These are phyloP conservation scores for Carex arenaria DNA, from an alignment of 202 grass and related monocot species.

Conservation along the genomic window DNA sequence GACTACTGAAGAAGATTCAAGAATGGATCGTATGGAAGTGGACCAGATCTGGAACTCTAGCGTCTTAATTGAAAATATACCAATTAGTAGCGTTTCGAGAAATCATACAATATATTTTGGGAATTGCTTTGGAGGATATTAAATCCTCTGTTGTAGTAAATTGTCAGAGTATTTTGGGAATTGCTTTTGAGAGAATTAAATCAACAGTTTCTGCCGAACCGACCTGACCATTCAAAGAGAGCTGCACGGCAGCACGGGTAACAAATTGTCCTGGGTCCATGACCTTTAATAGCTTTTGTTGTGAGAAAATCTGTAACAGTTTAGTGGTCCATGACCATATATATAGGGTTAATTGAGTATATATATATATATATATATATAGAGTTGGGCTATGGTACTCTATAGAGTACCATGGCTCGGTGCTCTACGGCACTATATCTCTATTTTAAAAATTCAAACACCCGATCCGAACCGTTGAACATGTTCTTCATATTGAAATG, in stretches of 20 bases:
- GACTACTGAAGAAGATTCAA: background rate
- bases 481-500: too few species aligned
- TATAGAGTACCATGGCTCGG: too few species aligned
- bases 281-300: background rate
- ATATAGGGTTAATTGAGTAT: too few species aligned
- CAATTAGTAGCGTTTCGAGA: background rate
- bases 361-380: too few species aligned
- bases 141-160: background rate
- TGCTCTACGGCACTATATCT: too few species aligned
- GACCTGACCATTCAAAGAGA: background rate
- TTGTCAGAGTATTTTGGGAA: background rate
- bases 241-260: background rate
- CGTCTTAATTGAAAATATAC: too few species aligned
- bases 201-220: background rate
- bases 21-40: background rate
- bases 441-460: too few species aligned
- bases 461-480: too few species aligned
- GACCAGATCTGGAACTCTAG: too few species aligned
- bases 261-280: background rate
- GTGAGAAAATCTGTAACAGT: too few species aligned
- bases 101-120: background rate
- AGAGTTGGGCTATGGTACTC: too few species aligned
- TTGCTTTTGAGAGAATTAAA: background rate
- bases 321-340: too few species aligned
- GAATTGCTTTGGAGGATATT: background rate